Percentiles rank a stretch among this genome's conserved stretches.
These are phyloP conservation scores for Cutaneotrichosporon arboriforme DNA, from an alignment of 1,284 basidiomycete species.

Conservation along the genomic window DNA sequence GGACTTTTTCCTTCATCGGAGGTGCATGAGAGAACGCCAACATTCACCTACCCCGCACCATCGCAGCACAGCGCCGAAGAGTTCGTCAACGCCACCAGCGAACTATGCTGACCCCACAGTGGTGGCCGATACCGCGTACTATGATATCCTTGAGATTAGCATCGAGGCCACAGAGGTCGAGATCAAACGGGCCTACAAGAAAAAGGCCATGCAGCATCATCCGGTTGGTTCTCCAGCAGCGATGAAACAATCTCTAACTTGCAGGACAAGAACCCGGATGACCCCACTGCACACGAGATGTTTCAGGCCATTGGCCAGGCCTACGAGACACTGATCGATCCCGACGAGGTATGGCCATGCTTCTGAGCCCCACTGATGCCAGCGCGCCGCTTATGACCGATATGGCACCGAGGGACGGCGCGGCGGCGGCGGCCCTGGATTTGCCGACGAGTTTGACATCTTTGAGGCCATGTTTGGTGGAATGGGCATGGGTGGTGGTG, in stretches of 20 bases:
- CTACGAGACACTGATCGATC: slow-evolving; percentile 81
- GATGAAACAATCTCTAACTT: slow-evolving; percentile 19
- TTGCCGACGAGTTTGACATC: slow-evolving; percentile 52
- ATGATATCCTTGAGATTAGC: slow-evolving; percentile 70
- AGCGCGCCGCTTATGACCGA: slow-evolving; percentile 72
- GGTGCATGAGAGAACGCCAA: no score
- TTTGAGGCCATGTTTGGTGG: slow-evolving; percentile 72
- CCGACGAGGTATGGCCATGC: slow-evolving; percentile 49
- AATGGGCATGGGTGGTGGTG: slow-evolving; percentile 41
- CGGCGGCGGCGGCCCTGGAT: slow-evolving; percentile 50
- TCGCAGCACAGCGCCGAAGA: no score
- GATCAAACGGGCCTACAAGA: slow-evolving; percentile 87
- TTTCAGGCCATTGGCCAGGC: slow-evolving; percentile 86
- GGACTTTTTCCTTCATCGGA: no score
- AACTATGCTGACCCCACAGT: slow-evolving; percentile 17
- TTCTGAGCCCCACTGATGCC: slow-evolving; percentile 2
- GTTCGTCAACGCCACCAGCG: no score
- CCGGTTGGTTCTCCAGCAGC: no score
- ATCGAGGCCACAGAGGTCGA: slow-evolving; percentile 65
- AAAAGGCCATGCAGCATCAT: slow-evolving; percentile 85
- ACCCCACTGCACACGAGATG: slow-evolving; percentile 58
- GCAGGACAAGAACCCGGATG: slow-evolving; percentile 45
- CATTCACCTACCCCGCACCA: no score
- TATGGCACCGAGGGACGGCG: slow-evolving; percentile 61
- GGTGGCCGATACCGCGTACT: slow-evolving; percentile 50